Conservation (phyloP, 768 basidiomycete species). For the Mrakia gelida region DNA sequence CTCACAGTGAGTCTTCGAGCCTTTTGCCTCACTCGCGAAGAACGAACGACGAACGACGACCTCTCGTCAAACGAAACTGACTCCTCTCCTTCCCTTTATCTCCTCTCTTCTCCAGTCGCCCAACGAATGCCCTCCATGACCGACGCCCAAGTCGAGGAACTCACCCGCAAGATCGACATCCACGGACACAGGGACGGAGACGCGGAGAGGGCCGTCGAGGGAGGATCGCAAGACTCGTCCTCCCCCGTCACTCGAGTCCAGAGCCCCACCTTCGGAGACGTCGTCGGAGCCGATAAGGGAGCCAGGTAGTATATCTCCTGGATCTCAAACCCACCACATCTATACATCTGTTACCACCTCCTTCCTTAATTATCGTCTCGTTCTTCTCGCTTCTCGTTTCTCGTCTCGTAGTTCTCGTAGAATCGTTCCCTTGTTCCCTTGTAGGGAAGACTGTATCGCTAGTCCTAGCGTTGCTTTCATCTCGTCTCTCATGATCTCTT, state of each 20-base stretch:
- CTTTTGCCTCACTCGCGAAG: background rate
- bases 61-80: background rate
- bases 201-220: constrained; percentile 24
- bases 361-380: too few species aligned
- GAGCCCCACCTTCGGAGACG: constrained; percentile 13
- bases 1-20: constrained; percentile 33
- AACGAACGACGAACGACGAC: too few species aligned
- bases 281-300: constrained; percentile 13
- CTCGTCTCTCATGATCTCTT: too few species aligned
- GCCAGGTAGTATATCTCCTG: too few species aligned
- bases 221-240: background rate
- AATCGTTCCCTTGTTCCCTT: too few species aligned
- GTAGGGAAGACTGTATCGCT: too few species aligned
- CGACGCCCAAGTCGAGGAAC: constrained; percentile 42
- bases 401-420: too few species aligned
- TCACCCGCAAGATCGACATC: constrained; percentile 44
- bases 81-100: background rate
- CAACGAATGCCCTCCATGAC: constrained; percentile 43
- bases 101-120: constrained; percentile 22
- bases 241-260: constrained; percentile 11
- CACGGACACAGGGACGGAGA: constrained; percentile 39
- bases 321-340: too few species aligned
- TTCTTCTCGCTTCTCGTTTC: too few species aligned
- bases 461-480: too few species aligned
- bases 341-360: too few species aligned